Base-by-base conservation (phyloP, 768 basidiomycete genomes). In the Boletus rubropictus region DNA sequence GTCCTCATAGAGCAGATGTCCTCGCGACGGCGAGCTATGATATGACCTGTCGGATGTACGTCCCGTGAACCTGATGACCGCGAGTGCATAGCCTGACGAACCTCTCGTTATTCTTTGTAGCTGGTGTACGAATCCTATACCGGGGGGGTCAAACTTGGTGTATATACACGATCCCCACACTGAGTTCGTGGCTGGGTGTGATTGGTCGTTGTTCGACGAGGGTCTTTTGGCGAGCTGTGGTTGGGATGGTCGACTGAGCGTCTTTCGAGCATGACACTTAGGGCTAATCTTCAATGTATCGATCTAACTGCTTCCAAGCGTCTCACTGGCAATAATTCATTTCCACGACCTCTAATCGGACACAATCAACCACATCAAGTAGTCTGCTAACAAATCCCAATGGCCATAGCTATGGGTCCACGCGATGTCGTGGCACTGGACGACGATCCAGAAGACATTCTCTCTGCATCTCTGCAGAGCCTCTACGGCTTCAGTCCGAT, bases 11-110 rank as follows among this genome's bases (percentile, higher is more conserved):
- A 22, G 69, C 81, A 4, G 84, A 88, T 50, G 58, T 88, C 12
- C 70, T 89, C 20, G 84, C 85, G 15, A 79, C 76, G 28, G 77
- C 79, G 32, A 84, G 86, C 58, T 94, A 97, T 68, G 95, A 98
- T 62, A 98, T 97, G 95, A 92, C 92, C 1, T 91, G 86, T 66
- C 75, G 90, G 64, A 75, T 94, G 86, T 96, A 72, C 62, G 84
- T 77, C 25, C 10, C 41, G 50, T 34, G n/a, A 34, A 48, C 35
- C 31, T 42, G 39, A 17, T 44, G 1, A 39, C 14, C 5, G 38
- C n/a, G 38, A 15, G 36, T 12, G 29, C 24, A 18, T 15, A 17
- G 3, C 7, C 33, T 48, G 36, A 55, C 38, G 14, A 21, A 10
- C n/a, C 11, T 29, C 9, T 40, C 42, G 11, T 14, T 31, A 10